Conservation (phyloP, 768 basidiomycete species). For the Gloeopeniophorella convolvens region DNA sequence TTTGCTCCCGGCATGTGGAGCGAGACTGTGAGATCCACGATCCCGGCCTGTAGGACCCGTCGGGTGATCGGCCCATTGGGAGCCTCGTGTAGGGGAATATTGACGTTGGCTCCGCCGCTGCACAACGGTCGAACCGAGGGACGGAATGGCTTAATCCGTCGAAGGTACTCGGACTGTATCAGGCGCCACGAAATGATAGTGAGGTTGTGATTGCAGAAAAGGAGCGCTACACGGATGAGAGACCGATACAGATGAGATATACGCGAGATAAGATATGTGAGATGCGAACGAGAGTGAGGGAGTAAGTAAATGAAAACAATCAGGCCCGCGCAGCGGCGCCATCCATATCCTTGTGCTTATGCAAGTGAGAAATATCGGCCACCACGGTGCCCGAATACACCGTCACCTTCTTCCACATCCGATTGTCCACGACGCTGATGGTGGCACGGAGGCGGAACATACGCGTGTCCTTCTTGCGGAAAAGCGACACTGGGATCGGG, state of each 20-base stretch:
- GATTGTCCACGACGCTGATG: slow-evolving; percentile 15
- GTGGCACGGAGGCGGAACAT: slow-evolving; percentile 19
- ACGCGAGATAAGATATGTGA: neutral
- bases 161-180: neutral
- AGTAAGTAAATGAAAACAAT: neutral
- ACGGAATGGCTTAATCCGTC: no score
- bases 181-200: neutral
- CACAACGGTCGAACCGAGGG: no score
- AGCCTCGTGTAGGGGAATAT: no score
- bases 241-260: neutral
- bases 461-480: slow-evolving; percentile 18
- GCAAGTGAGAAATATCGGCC: slow-evolving; percentile 20
- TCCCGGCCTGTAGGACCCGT: no score
- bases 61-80: no score
- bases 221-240: neutral
- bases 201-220: neutral
- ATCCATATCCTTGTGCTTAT: slow-evolving; percentile 19
- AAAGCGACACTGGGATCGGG: slow-evolving; percentile 20
- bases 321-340: slow-evolving; percentile 9
- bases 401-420: slow-evolving; percentile 16
- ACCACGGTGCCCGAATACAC: slow-evolving; percentile 16
- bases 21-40: no score
- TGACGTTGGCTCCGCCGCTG: no score
- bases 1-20: no score
- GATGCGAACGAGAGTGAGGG: slow-evolving; percentile 4